These are phyloP conservation scores for Globisporangium cystogenes DNA, from an alignment of 352 stramenopile genomes.

Conservation along the genomic window DNA sequence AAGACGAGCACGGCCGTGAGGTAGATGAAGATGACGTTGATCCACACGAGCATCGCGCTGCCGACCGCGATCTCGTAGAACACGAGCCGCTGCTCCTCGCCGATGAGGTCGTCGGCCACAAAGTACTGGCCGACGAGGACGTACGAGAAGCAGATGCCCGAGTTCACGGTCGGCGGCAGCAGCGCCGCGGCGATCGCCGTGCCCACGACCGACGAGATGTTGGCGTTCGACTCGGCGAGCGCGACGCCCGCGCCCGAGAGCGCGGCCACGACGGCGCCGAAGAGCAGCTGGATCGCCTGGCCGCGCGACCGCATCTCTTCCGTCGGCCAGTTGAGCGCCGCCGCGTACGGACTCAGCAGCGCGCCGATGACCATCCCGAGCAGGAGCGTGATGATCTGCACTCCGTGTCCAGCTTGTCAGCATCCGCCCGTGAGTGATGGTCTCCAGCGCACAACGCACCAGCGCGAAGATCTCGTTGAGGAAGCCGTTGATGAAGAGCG, in stretches of 20 bases:
- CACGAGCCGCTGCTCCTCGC: slow-evolving; percentile 77
- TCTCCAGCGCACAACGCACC: no score
- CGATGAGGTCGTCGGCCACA: slow-evolving; percentile 68
- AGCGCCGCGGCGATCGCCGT: slow-evolving; percentile 81
- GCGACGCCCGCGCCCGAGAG: slow-evolving; percentile 72
- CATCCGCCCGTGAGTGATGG: no score
- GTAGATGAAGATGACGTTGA: slow-evolving; percentile 88
- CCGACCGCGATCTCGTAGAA: slow-evolving; percentile 86
- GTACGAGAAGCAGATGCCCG: slow-evolving; percentile 83
- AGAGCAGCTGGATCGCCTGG: slow-evolving; percentile 75
- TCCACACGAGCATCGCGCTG: slow-evolving; percentile 78
- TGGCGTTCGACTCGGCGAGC: slow-evolving; percentile 80
- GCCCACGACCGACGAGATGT: slow-evolving; percentile 88
- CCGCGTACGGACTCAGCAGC: slow-evolving; percentile 72
- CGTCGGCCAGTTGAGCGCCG: slow-evolving; percentile 75
- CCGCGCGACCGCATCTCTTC: slow-evolving; percentile 75
- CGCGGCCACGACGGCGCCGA: slow-evolving; percentile 73
- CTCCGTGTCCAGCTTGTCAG: no score
- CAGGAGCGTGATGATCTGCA: slow-evolving; percentile 70
- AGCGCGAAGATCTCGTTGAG: slow-evolving; percentile 79
- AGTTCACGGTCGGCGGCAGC: slow-evolving; percentile 83
- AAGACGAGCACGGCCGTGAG: slow-evolving; percentile 83
- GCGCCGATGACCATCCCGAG: slow-evolving; percentile 79
- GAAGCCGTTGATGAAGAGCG: slow-evolving; percentile 79
- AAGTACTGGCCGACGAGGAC: slow-evolving; percentile 84